Evolutionary conservation across 352 stramenopile genomes (phyloP).

Genomic region (Phytophthora colocasiae): DNA sequence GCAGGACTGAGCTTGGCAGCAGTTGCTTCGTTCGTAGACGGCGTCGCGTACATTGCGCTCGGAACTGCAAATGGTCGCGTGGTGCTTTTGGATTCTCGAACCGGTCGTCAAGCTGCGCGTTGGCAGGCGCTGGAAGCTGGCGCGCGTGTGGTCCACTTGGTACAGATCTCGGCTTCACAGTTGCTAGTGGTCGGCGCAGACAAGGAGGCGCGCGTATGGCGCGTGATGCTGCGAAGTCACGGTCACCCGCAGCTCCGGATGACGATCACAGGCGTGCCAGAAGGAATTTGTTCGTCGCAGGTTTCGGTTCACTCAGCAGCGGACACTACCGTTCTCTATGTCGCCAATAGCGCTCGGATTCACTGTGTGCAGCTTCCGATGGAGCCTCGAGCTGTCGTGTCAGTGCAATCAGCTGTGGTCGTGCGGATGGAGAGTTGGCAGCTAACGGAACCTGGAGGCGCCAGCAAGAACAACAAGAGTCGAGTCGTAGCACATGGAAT

Average conservation of each 20-base stretch:
- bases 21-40: constrained; percentile 45
- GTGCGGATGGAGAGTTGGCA: constrained; percentile 60
- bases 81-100: constrained; percentile 63
- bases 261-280: constrained; percentile 62
- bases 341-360: constrained; percentile 49
- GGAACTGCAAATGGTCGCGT: constrained; percentile 52
- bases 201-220: constrained; percentile 74
- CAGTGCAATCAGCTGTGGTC: constrained; percentile 10
- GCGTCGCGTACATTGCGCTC: constrained; percentile 41
- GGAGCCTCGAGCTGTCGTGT: constrained; percentile 37
- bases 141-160: constrained; percentile 53
- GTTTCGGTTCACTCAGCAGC: constrained; percentile 57
- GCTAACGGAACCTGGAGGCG: constrained; percentile 44
- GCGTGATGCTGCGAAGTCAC: constrained; percentile 43
- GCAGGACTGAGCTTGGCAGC: constrained; percentile 40
- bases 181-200: constrained; percentile 70
- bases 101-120: constrained; percentile 46
- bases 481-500: constrained; percentile 51
- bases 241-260: constrained; percentile 47
- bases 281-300: constrained; percentile 54
- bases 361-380: constrained; percentile 47
- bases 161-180: constrained; percentile 62
- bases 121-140: constrained; percentile 68
- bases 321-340: constrained; percentile 56
- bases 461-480: constrained; percentile 53